Evolutionary conservation across 2,329 filamentous ascomycete genomes (phyloP).

Genomic region (Cryphonectria naterciae): DNA sequence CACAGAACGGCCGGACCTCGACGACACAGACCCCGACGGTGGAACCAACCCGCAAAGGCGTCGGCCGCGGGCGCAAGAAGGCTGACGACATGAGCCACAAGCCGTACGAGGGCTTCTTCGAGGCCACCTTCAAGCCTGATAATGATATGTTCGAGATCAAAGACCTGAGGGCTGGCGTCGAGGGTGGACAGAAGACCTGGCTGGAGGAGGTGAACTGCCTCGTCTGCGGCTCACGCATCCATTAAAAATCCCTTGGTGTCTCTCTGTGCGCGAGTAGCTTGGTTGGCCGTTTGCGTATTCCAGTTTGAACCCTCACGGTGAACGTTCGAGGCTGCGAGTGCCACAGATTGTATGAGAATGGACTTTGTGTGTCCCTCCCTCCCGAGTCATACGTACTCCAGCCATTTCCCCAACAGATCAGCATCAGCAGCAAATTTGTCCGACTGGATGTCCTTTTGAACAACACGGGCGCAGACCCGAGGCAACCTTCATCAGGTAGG

Average conservation of each 20-base stretch:
- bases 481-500: background rate
- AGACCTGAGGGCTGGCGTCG: conserved; percentile 53
- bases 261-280: background rate
- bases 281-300: background rate
- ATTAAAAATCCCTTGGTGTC: conserved; percentile 36
- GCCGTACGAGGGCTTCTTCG: conserved; percentile 57
- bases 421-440: background rate
- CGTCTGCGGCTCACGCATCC: conserved; percentile 52
- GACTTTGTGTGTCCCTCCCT: background rate
- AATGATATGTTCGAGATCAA: conserved; percentile 53
- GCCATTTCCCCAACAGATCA: background rate
- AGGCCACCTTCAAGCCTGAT: conserved; percentile 53
- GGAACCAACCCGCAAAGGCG: conserved; percentile 31
- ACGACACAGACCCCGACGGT: conserved; percentile 33
- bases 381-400: background rate
- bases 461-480: background rate
- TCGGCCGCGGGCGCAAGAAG: conserved; percentile 43
- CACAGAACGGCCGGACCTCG: conserved; percentile 29
- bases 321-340: background rate
- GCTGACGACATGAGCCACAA: conserved; percentile 41
- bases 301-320: background rate
- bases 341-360: background rate
- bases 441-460: background rate
- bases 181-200: conserved; percentile 57
- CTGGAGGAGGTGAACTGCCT: conserved; percentile 56